Evolutionary conservation across 1,284 basidiomycete species (phyloP).

Genomic region (Microbotryum saponariae): DNA sequence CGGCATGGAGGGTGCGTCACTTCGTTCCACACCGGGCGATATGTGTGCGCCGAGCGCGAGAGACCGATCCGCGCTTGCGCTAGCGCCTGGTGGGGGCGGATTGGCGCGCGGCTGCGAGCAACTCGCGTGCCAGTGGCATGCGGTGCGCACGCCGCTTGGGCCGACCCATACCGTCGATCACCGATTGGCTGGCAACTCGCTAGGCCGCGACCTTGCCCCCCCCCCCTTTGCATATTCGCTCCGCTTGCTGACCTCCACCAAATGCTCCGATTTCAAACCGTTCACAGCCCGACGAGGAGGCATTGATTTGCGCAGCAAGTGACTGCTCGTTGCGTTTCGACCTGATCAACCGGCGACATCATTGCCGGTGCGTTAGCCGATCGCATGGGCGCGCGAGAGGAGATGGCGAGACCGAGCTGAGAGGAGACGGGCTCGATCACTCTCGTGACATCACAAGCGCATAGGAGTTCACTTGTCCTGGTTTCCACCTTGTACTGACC

Average conservation of each 20-base stretch:
- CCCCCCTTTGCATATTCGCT: not conserved
- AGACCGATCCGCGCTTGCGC: not conserved
- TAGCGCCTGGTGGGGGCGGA: not conserved
- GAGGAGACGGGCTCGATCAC: not conserved
- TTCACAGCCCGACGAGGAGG: slow-evolving; percentile 5
- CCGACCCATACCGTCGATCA: not conserved
- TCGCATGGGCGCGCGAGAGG: not conserved
- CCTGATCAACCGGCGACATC: slow-evolving; percentile 1
- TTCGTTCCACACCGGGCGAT: too few relatives aligned
- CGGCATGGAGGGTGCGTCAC: too few relatives aligned
- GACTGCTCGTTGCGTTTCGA: not conserved
- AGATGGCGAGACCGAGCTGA: not conserved
- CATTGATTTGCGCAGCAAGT: slow-evolving; percentile 1
- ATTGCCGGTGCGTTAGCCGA: slow-evolving; percentile 1
- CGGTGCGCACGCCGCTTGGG: not conserved
- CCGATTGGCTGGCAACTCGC: not conserved
- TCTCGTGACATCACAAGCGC: too few relatives aligned
- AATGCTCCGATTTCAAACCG: not conserved
- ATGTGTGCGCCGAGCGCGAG: too few relatives aligned
- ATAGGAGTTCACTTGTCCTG: not conserved
- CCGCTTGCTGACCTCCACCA: too few relatives aligned
- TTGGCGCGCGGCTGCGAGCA: not conserved
- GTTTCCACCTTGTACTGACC: not conserved
- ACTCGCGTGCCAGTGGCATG: not conserved
- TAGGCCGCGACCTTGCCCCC: too few relatives aligned